Evolutionary conservation across 202 grass and related monocot genomes (phyloP), one percentile per base, ranked within the genome.

Genomic region (Cymbopogon flexuosus): DNA sequence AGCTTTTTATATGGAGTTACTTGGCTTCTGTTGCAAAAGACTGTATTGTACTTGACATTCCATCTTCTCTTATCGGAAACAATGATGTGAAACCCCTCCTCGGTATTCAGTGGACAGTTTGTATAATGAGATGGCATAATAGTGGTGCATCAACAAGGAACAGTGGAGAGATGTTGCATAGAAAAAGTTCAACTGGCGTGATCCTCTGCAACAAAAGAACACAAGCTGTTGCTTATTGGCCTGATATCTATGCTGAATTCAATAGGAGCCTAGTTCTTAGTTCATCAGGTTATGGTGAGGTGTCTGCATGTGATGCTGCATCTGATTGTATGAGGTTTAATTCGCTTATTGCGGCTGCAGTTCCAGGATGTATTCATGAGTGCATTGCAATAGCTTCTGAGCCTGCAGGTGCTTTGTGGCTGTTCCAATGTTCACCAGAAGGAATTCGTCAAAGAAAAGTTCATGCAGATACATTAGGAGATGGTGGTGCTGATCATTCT

Each of bases 1-100:
- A 93, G 45, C 80, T 95, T 76, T 98, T 89, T 93, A 88, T 98
- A 60, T 98, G 96, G 96, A 93, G 83, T 57, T 98, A 93, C 71
- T 59, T 87, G 75, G 86, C 73, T 63, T 81, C 82, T 62, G 77
- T 89, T 83, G 73, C 84, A 85, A 93, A 98, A 86, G 84, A 93
- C 24, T 98, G 90, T 81, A 45, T 88, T 77, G 87, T 84, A 79
- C 84, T 98, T 75, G 82, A 93, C 29, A 65, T 98, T 62, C 92
- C 92, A 54, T 87, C 86, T 87, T 87, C 89, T 56, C 75, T 94
- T 63, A 30, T 79, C 62, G 76, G 72, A 70, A 76, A 77, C 69
- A 81, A 87, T 66, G 81, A 76, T 0, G 23, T 9, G 18, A 91
- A 87, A 65, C 47, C 70, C 23, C 42, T 78, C 10, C 16, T 15